A percentile compares a stretch with the other conserved stretches of the same genome.
phyloP scores from a whole-genome alignment of 2,329 filamentous ascomycete genomes.

The Coniochaeta ligniaria region DNA sequence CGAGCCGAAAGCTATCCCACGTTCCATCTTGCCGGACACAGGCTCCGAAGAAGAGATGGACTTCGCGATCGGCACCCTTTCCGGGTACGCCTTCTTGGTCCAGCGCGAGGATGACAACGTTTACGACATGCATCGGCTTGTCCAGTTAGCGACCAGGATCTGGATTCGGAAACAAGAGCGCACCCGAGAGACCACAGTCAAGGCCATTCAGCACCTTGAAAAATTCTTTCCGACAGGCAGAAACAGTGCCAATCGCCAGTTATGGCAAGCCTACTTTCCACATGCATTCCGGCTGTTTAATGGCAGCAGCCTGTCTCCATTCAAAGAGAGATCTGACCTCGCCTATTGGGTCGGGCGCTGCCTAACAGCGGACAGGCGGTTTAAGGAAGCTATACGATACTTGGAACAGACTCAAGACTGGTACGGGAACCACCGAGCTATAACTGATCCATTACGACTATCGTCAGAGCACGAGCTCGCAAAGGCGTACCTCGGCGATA shows the following conservation, averaged over 20 bases:
- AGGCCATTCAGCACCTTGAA: conserved; percentile 4
- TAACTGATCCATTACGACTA: neutral
- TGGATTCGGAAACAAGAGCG: conserved; percentile 17
- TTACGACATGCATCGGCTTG: conserved; percentile 29
- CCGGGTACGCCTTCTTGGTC: conserved; percentile 23
- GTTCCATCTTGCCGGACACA: conserved; percentile 19
- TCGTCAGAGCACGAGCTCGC: neutral
- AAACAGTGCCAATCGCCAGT: neutral
- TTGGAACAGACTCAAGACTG: neutral
- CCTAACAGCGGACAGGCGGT: conserved; percentile 7
- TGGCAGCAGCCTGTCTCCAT: conserved; percentile 5
- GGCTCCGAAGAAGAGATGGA: conserved; percentile 10
- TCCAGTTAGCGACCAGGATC: conserved; percentile 22
- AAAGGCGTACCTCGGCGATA: conserved; percentile 4
- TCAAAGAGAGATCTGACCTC: conserved; percentile 11
- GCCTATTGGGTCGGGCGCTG: conserved; percentile 8
- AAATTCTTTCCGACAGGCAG: neutral
- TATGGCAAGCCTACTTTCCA: conserved; percentile 17
- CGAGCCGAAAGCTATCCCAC: conserved; percentile 29
- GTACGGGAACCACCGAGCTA: neutral
- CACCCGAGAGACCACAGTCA: neutral
- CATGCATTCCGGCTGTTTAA: conserved; percentile 15
- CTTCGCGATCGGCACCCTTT: conserved; percentile 22
- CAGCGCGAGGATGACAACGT: conserved; percentile 11
- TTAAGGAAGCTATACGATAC: conserved; percentile 2